A percentile compares a stretch with the other conserved stretches of the same genome.
phyloP scores from a whole-genome alignment of 1,139 yeast genomes.

The Magnusiomyces tetraspermus region DNA sequence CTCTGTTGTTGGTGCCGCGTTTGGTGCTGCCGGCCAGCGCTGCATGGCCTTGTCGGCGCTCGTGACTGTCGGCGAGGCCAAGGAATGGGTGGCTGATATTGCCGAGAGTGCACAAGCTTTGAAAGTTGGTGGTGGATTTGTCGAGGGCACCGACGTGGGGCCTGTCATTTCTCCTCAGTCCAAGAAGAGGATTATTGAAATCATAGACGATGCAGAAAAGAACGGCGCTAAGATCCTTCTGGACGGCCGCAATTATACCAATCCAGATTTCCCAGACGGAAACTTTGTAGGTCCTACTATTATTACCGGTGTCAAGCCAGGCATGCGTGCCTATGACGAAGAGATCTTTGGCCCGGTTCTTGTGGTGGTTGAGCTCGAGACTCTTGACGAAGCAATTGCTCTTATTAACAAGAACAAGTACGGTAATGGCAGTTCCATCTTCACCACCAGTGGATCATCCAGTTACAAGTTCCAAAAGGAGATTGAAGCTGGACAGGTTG shows the following conservation, averaged over 20 bases:
- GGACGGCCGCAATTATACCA: conserved; percentile 53
- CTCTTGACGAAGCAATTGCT: conserved; percentile 64
- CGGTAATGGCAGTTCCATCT: conserved; percentile 68
- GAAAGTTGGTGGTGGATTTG: conserved; percentile 61
- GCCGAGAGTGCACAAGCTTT: conserved; percentile 50
- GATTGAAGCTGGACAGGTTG: conserved; percentile 70
- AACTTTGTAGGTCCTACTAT: conserved; percentile 71
- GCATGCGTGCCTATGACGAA: conserved; percentile 63
- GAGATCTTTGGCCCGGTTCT: conserved; percentile 75
- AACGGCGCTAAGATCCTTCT: conserved; percentile 50
- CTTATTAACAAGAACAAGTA: conserved; percentile 56
- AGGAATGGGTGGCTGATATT: conserved; percentile 55
- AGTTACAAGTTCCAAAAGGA: conserved; percentile 64
- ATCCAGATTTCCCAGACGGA: conserved; percentile 51
- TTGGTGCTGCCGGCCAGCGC: conserved; percentile 81
- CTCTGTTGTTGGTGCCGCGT: conserved; percentile 67
- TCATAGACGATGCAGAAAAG: conserved; percentile 47
- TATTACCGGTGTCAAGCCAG: conserved; percentile 53
- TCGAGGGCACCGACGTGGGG: conserved; percentile 53
- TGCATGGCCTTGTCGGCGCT: conserved; percentile 75
- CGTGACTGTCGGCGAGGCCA: conserved; percentile 65
- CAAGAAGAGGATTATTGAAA: conserved; percentile 44
- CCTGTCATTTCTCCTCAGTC: conserved; percentile 61
- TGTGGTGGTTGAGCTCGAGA: conserved; percentile 52
- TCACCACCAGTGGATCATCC: conserved; percentile 59